Base-by-base conservation (phyloP, 2,329 filamentous ascomycete species). In the Pseudogymnoascus sp. region DNA sequence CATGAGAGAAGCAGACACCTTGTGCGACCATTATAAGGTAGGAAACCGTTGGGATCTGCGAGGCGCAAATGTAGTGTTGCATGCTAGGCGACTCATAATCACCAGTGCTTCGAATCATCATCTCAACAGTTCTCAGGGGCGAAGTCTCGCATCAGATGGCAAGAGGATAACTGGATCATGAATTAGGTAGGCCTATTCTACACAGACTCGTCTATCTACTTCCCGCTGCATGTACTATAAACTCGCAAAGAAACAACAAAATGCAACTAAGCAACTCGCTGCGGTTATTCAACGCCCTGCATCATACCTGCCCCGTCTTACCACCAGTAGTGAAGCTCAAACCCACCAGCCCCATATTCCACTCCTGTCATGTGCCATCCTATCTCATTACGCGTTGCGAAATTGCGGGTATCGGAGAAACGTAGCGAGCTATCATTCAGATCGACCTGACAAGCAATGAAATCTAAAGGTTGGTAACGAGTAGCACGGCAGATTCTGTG, bases 181-280 rank as follows among this genome's bases (percentile, higher is more conserved):
- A 54, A 54, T 54, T 54, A 54, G 47, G 47, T 54, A 54, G 47
- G 47, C 47, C 28, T 54, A 54, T 54, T 54, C 47, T 54, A 54
- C 47, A 54, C 47, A 7, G 47, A 54, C 47, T 54, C 47, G 28
- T 54, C 47, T 54, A 54, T 54, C 47, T 54, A 54, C 47, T 34
- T 54, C 16, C 39, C 47, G 47, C 47, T 34, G 47, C 47, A 54
- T 34, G 47, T 54, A 54, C 47, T 32, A 32, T 54, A 54, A 54
- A 54, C 47, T 32, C 47, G 43, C 43, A 50, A 54, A 54, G 47
- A 54, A 54, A 54, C 47, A 54, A 54, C 47, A 54, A 54, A 32
- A 54, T 54, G 47, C 47, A 34, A 34, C 16, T 32, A 28, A 54
- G 47, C 47, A 54, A 32, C 47, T 12, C 11, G 47, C 28, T 34